Evolutionary conservation across 352 stramenopile genomes (phyloP), one percentile per base, ranked within the genome.

Genomic region (Pythium sukuiense): DNA sequence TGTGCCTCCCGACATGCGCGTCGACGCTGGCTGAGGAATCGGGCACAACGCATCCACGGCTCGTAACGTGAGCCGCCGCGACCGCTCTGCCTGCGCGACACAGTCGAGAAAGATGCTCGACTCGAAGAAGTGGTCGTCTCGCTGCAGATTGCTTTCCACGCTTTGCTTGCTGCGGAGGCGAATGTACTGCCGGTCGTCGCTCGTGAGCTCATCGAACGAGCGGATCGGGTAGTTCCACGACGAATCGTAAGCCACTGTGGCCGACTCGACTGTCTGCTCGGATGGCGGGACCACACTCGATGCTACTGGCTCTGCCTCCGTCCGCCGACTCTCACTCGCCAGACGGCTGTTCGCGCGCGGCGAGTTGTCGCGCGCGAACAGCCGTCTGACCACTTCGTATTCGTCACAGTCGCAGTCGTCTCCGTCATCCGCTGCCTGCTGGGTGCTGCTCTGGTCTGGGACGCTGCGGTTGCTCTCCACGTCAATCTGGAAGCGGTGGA

Each of bases 111-210:
- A 89, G 1, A 84, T 66, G 5, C 67, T 83, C 9, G 81, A 89
- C 3, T 76, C 70, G 26, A 91, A 91, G 74, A 86, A 88, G 14
- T 86, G 72, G 35, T 87, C 80, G 63, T 89, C 80, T 12, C 80
- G 76, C 63, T 88, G 74, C 18, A 88, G 30, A n/a, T 74, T 79
- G 35, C 70, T 76, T 26, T 73, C 72, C 11, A 70, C 57, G 16
- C 65, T 76, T 46, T 89, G 79, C 49, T 86, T 85, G 76, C 79
- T 88, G 50, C 80, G 80, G 54, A 74, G 71, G 20, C 83, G 81
- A 14, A 91, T 76, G 41, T 87, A 88, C 18, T 89, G 80, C 1
- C 80, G 77, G n/a, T 89, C 83, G 18, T 91, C 83, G 32, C 79
- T 87, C 1, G 62, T 62, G 9, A 89, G 66, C 7, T 72, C 61